A percentile compares a stretch with the other conserved stretches of the same genome.
Evolutionary conservation across 768 basidiomycete species (phyloP).

Genomic region (Imleria badia): DNA sequence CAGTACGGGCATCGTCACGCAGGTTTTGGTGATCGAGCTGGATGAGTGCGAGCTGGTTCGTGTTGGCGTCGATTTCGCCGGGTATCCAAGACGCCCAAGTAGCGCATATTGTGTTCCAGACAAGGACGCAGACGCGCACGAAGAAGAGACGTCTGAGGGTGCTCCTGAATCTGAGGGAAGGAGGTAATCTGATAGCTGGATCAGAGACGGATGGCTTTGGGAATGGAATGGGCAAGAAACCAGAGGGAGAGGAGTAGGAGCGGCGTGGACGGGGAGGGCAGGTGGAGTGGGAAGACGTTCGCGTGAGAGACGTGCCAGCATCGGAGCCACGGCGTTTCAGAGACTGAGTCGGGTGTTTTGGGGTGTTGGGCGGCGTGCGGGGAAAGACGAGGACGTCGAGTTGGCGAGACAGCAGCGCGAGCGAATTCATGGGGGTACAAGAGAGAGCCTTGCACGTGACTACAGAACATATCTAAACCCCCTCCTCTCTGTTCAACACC

Average conservation of each 20-base stretch:
- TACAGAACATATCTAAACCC: conserved; percentile 51
- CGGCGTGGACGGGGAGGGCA: conserved; percentile 45
- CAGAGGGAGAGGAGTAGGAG: conserved; percentile 64
- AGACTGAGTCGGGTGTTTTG: conserved; percentile 26
- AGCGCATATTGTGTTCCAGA: conserved; percentile 68
- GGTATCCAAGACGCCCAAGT: conserved; percentile 52
- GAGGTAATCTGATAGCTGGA: conserved; percentile 36
- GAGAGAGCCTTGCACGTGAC: conserved; percentile 1
- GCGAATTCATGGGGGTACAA: conserved; percentile 66
- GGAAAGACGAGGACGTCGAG: conserved; percentile 72
- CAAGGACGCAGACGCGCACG: conserved; percentile 63
- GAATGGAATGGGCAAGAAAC: conserved; percentile 41
- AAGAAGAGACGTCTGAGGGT: conserved; percentile 63
- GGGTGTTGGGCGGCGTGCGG: conserved; percentile 57
- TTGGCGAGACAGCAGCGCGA: conserved; percentile 77
- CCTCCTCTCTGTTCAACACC: conserved; percentile 45
- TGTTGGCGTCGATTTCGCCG: conserved; percentile 22
- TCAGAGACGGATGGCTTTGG: conserved; percentile 32
- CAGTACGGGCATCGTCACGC: conserved; percentile 14
- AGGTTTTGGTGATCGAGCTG: conserved; percentile 9
- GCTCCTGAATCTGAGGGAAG: conserved; percentile 37
- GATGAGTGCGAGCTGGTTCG: conserved; percentile 3
- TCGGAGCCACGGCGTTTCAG: conserved; percentile 29
- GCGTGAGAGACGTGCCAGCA: conserved; percentile 36
- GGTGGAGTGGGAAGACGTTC: conserved; percentile 41